phyloP scores from a whole-genome alignment of 768 basidiomycete species.

The Hygrocybe coccinea region DNA sequence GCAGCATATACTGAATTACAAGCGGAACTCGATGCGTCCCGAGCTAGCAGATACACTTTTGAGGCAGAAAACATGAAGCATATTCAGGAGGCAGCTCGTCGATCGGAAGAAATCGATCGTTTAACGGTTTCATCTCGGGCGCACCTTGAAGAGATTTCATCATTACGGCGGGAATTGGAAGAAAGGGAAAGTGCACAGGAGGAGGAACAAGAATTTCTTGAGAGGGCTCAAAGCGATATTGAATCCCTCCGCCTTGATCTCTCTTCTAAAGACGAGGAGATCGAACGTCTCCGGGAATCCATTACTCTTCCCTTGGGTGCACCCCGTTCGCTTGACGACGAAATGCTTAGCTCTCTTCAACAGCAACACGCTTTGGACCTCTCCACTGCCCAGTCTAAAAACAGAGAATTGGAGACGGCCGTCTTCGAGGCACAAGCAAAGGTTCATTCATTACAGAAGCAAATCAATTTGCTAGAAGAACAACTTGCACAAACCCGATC shows the following conservation, averaged over 20 bases:
- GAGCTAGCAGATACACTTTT: slow-evolving; percentile 50
- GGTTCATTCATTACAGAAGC: slow-evolving; percentile 64
- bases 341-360: slow-evolving; percentile 62
- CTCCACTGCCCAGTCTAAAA: slow-evolving; percentile 72
- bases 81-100: slow-evolving; percentile 51
- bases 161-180: slow-evolving; percentile 49
- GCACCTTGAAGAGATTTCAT: slow-evolving; percentile 51
- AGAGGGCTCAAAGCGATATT: slow-evolving; percentile 62
- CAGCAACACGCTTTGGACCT: slow-evolving; percentile 80
- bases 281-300: slow-evolving; percentile 51
- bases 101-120: slow-evolving; percentile 55
- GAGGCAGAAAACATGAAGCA: slow-evolving; percentile 61
- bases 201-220: slow-evolving; percentile 61
- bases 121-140: slow-evolving; percentile 41
- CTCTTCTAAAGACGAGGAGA: slow-evolving; percentile 57
- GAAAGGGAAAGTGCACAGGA: slow-evolving; percentile 42
- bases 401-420: slow-evolving; percentile 68
- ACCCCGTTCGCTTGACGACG: slow-evolving; percentile 61
- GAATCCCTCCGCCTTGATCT: slow-evolving; percentile 65
- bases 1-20: slow-evolving; percentile 58
- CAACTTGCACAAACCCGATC: slow-evolving; percentile 50
- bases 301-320: slow-evolving; percentile 35
- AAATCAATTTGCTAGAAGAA: slow-evolving; percentile 59
- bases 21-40: slow-evolving; percentile 52
- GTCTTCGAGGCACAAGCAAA: slow-evolving; percentile 70